Evolutionary conservation across 345 rosid genomes (phyloP).

Genomic region (Eucalyptus regnans): DNA sequence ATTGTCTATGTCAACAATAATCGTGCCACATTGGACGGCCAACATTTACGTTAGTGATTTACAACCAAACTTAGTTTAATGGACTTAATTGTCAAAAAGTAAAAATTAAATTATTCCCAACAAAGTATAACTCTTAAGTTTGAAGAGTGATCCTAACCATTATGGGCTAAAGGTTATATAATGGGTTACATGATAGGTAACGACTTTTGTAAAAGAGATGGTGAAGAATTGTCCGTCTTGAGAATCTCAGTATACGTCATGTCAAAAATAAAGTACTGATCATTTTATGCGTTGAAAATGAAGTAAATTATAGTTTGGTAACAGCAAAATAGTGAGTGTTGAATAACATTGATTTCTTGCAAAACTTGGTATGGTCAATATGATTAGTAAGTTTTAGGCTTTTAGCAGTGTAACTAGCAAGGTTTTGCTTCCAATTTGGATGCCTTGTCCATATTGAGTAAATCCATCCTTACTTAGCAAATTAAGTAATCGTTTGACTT

Average conservation of each 20-base stretch:
- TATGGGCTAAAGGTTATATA: background rate
- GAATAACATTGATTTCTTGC: background rate
- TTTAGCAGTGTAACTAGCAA: background rate
- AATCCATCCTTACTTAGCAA: background rate
- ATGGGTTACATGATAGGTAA: background rate
- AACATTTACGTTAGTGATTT: rapidly evolving
- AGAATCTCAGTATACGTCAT: background rate
- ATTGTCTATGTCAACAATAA: no score
- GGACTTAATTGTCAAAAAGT: no score
- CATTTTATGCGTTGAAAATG: background rate
- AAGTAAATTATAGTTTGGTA: background rate
- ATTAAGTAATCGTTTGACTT: background rate
- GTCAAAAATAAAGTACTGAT: background rate
- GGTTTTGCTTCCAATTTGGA: background rate
- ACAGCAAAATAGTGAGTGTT: background rate
- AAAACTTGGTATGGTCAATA: background rate
- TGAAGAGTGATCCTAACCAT: background rate
- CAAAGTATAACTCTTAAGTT: background rate
- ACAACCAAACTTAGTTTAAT: no score
- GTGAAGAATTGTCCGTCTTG: background rate
- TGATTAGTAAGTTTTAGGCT: background rate
- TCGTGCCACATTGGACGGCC: rapidly evolving
- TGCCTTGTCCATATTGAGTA: background rate
- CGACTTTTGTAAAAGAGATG: background rate
- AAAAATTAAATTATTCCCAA: background rate